Percentiles rank a stretch among this genome's conserved stretches.
Conservation (phyloP, 371 early-diverging fungal species). For the Capillidium heterosporum region DNA sequence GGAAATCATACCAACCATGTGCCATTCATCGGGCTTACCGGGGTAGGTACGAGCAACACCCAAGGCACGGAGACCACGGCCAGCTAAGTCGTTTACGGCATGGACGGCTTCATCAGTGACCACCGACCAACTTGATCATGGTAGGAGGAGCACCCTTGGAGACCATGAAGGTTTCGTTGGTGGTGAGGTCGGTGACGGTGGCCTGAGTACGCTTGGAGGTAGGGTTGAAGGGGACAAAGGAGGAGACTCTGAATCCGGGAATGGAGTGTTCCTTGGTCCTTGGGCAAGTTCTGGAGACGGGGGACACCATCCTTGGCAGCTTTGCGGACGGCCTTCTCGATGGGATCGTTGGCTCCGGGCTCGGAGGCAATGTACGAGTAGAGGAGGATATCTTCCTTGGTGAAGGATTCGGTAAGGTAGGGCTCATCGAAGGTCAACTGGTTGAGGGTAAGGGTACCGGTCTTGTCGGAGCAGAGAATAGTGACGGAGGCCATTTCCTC, state of each 20-base stretch:
- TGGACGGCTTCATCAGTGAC: conserved; percentile 51
- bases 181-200: conserved; percentile 45
- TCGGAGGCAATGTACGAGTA: conserved; percentile 76
- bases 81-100: conserved; percentile 64
- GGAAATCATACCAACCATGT: conserved; percentile 52
- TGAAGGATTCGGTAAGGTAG: conserved; percentile 47
- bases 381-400: conserved; percentile 63
- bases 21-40: conserved; percentile 39
- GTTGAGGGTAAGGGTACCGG: conserved; percentile 89
- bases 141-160: conserved; percentile 94
- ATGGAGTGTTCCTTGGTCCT: conserved; percentile 32
- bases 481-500: conserved; percentile 91
- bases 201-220: conserved; percentile 79
- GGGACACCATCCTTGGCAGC: conserved; percentile 64
- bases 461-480: conserved; percentile 90
- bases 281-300: conserved; percentile 24
- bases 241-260: conserved; percentile 68
- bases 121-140: conserved; percentile 61
- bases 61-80: conserved; percentile 73
- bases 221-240: conserved; percentile 85
- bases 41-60: conserved; percentile 72
- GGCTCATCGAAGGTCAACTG: conserved; percentile 82
- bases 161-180: conserved; percentile 48
- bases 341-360: conserved; percentile 78
- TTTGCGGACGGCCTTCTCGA: conserved; percentile 68